Percentiles rank a stretch among this genome's conserved stretches.
Evolutionary conservation across 2,329 filamentous ascomycete species (phyloP).

Genomic region (Aspergillus aculeatus): DNA sequence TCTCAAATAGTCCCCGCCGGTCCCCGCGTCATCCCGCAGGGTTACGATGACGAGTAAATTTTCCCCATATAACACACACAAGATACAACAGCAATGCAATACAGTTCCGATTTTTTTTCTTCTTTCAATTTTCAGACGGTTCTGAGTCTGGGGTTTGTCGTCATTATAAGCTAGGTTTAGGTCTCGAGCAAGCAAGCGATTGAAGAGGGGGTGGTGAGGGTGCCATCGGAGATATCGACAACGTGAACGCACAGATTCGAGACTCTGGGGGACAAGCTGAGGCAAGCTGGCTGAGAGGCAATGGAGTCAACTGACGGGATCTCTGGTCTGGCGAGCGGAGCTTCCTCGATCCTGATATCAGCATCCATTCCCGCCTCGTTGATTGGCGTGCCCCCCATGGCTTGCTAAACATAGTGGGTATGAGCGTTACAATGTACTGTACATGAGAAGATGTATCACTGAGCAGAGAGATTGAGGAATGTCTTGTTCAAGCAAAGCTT

Average conservation of each 20-base stretch:
- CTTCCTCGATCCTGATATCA: not conserved
- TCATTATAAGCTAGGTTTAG: not conserved
- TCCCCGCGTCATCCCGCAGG: slow-evolving; percentile 46
- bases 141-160: not conserved
- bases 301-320: not conserved
- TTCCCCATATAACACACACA: not conserved
- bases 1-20: slow-evolving; percentile 43
- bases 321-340: not conserved
- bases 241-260: not conserved
- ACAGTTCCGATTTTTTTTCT: not conserved
- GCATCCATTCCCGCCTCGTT: not conserved
- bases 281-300: not conserved
- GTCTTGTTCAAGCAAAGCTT: slow-evolving; percentile 1
- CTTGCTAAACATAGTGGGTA: not conserved
- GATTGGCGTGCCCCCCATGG: no score
- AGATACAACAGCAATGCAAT: not conserved
- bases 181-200: not conserved
- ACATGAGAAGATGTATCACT: slow-evolving; percentile 16
- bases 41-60: slow-evolving; percentile 47
- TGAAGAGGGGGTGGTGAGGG: not conserved
- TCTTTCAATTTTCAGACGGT: not conserved
- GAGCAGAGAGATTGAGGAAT: slow-evolving; percentile 2
- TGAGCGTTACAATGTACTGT: slow-evolving; percentile 18
- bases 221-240: not conserved
- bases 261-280: not conserved